Evolutionary conservation across 371 early-diverging fungal species (phyloP).

Genomic region (Mortierella sp.): DNA sequence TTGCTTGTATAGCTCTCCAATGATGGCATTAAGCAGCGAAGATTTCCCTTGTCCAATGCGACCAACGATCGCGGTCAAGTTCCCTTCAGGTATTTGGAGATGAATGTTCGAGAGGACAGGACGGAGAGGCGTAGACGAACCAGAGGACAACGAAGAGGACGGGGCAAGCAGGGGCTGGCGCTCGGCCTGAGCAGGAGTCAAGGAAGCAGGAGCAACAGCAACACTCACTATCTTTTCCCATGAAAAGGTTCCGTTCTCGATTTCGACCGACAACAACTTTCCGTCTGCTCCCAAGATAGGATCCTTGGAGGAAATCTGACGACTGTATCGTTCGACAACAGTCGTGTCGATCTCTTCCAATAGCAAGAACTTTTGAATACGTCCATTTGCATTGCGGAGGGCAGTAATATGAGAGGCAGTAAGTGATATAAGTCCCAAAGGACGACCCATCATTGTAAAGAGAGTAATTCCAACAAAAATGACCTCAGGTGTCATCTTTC

Average conservation of each 20-base stretch:
- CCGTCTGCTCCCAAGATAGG: neutral
- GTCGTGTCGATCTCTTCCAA: conserved; percentile 82
- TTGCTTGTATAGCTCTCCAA: conserved; percentile 78
- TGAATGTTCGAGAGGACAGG: conserved; percentile 55
- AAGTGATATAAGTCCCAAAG: conserved; percentile 80
- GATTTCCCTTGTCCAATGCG: conserved; percentile 78
- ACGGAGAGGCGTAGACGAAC: conserved; percentile 1
- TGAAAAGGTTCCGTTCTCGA: conserved; percentile 64
- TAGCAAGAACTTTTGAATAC: conserved; percentile 81
- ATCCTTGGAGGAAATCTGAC: conserved; percentile 5
- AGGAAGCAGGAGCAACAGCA: neutral
- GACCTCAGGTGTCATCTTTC: conserved; percentile 77
- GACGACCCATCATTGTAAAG: conserved; percentile 93
- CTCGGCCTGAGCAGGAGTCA: conserved; percentile 16
- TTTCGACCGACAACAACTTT: conserved; percentile 30
- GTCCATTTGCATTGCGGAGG: conserved; percentile 81
- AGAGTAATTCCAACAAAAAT: conserved; percentile 94
- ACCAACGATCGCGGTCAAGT: conserved; percentile 72
- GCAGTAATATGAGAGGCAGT: conserved; percentile 75
- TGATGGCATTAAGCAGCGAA: conserved; percentile 67
- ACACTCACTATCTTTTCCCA: conserved; percentile 59
- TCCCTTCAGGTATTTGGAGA: conserved; percentile 60
- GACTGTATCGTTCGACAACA: conserved; percentile 58
- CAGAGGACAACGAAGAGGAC: neutral
- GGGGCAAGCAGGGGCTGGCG: conserved; percentile 24